Base-by-base conservation (phyloP, 257 asterid species). In the Ophiorrhiza pumila region DNA sequence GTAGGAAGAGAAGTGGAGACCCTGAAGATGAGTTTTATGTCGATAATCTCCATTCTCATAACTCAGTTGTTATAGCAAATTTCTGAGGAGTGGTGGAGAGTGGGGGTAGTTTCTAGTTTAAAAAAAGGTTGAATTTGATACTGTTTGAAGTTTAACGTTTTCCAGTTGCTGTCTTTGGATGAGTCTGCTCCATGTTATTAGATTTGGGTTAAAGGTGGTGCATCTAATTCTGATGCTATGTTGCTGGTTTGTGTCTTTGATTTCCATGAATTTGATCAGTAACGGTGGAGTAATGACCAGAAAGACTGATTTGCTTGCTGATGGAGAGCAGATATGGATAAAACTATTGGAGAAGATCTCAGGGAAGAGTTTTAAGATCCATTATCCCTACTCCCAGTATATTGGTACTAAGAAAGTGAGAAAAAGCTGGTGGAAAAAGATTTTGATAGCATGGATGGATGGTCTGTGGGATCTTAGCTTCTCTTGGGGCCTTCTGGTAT, bases 201-300 rank as follows among this genome's bases (percentile, higher is more conserved):
- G 91, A 66, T 90, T 94, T 81, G 95, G 96, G 60, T 67, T 88
- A 84, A 94, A 94, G 86, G 87, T 87, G 84, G 93, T 96, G 71
- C 87, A 89, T 83, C 83, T 91, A 76, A 71, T 94, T 68, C 81
- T 83, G 83, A 41, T 88, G 84, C 84, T 89, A 67, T 90, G 96
- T 77, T 83, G 74, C 84, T 90, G 93, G 91, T 85, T 89, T 83
- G 53, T 92, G 55, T 87, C 90, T 56, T 65, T 87, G 78, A 79
- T 95, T 69, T 90, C 91, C 68, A 71, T 95, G 83, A 83, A 83
- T 79, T 88, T 92, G 96, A 76, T 87, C 49, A 84, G 84, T 79
- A 80, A 88, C 79, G 96, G 89, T 68, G 84, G 83, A 85, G 76
- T 80, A 60, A 87, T 91, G 98, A 90, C 83, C 66, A 75, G 81